Base-by-base conservation (phyloP, 1,139 yeast genomes). In the Casaregolazyma suthepensis region DNA sequence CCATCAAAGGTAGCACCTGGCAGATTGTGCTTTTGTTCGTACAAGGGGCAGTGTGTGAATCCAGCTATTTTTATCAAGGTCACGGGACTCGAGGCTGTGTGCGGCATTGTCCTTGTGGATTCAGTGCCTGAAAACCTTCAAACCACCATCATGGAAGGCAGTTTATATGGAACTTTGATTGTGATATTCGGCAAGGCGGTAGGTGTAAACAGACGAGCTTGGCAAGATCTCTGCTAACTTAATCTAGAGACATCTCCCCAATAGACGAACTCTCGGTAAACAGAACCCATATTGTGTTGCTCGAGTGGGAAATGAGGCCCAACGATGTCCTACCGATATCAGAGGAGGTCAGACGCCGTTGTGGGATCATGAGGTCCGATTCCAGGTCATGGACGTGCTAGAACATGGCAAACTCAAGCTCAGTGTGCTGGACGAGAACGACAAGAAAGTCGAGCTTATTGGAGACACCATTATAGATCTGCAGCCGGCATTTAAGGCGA, bases 341-440 rank as follows among this genome's bases (percentile, higher is more conserved):
- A 72, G 97, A 60, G 97, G 96, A 1, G 97, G 97, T 1, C 97
- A 90, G 66, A 85, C 88, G 1, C 97, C 97, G 0, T 81, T 77
- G 46, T 90, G 96, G 88, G 85, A 87, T 57, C 85, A 83, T 60
- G 91, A 87, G 61, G 76, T 84, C 48, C 75, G 93, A 60, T 89
- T 87, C 68, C 86, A 84, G 46, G 76, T 87, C 26, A 79, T 75
- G 42, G 63, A 63, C 26, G 65, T 64, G 12, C 58, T 63, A 10
- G 73, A 70, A 43, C 65, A 66, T 54, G 87, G 90, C 1, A 59
- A 76, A 0, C 68, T 93, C 69, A 81, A 81, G 58, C 72, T 93
- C 1, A 89, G 88, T 50, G 83, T 89, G 1, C 78, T 91, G 59
- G 98, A 93, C 68, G 96, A 93, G 65, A 86, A 88, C 47, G 90